Evolutionary conservation across 768 basidiomycete genomes (phyloP).

Genomic region (Lactarius deliciosus): DNA sequence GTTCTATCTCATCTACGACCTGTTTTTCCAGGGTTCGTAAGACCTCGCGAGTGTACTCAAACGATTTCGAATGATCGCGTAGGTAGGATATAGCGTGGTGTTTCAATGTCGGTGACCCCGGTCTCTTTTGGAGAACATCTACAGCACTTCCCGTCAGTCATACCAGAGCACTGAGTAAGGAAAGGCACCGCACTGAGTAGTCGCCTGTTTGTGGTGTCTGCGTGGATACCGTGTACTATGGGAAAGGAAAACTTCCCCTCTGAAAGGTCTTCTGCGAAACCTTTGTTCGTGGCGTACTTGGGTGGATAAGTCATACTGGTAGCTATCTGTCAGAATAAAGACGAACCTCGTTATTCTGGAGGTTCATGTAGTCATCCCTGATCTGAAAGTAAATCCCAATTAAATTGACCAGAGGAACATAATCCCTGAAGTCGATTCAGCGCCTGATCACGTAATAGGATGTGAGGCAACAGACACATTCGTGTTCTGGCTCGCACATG

Average conservation of each 20-base stretch:
- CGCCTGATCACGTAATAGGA: neutral
- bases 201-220: slow-evolving; percentile 72
- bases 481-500: slow-evolving; percentile 63
- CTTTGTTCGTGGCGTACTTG: slow-evolving; percentile 82
- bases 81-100: slow-evolving; percentile 78
- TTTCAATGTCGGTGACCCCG: slow-evolving; percentile 79
- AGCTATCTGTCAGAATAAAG: neutral
- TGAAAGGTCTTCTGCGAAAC: slow-evolving; percentile 90
- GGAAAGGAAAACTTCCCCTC: slow-evolving; percentile 99
- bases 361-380: slow-evolving; percentile 95
- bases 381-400: slow-evolving; percentile 97
- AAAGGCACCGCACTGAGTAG: slow-evolving; percentile 66
- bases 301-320: neutral
- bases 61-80: slow-evolving; percentile 71
- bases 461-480: slow-evolving; percentile 47
- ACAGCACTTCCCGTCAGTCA: neutral
- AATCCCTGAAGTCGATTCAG: slow-evolving; percentile 55
- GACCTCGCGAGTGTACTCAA: slow-evolving; percentile 80
- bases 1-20: slow-evolving; percentile 61
- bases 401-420: slow-evolving; percentile 88
- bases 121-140: slow-evolving; percentile 91
- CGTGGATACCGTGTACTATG: slow-evolving; percentile 83
- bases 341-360: slow-evolving; percentile 78
- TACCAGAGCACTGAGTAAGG: neutral
- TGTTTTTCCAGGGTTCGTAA: slow-evolving; percentile 65